These are phyloP conservation scores for Chlamydomonas eustigma DNA, from an alignment of 139 green algal species.

Conservation along the genomic window DNA sequence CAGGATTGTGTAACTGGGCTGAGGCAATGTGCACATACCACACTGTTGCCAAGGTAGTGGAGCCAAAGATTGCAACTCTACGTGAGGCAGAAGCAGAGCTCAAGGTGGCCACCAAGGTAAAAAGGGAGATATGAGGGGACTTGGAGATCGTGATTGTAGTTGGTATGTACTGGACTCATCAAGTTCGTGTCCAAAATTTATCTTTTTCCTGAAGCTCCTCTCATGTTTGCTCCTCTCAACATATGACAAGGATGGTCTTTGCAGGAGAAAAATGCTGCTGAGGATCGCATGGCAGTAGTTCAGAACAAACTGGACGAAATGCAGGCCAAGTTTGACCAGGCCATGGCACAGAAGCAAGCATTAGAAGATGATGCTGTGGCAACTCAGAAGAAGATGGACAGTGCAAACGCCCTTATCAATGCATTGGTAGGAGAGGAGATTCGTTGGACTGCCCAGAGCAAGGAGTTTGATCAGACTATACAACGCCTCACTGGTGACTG, in stretches of 20 bases:
- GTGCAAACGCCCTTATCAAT: conserved; percentile 79
- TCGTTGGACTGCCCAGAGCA: conserved; percentile 83
- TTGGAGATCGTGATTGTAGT: too few relatives aligned
- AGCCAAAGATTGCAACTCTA: conserved; percentile 91
- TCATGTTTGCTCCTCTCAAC: too few relatives aligned
- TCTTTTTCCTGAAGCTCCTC: too few relatives aligned
- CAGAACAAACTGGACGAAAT: conserved; percentile 89
- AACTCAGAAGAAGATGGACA: conserved; percentile 88
- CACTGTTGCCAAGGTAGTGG: conserved; percentile 81
- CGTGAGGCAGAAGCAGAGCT: conserved; percentile 80
- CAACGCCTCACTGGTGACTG: conserved; percentile 85
- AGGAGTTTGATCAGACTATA: conserved; percentile 82
- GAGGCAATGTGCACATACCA: conserved; percentile 94
- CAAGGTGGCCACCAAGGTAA: conserved; percentile 40
- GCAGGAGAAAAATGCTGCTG: conserved; percentile 84
- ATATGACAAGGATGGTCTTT: too few relatives aligned
- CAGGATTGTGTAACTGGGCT: conserved; percentile 91
- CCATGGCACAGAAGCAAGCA: conserved; percentile 86
- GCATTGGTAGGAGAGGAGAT: conserved; percentile 89
- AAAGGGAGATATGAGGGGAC: too few relatives aligned
- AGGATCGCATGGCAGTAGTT: conserved; percentile 84
- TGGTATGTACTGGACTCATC: too few relatives aligned
- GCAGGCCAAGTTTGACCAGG: conserved; percentile 87
- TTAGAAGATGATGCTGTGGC: conserved; percentile 84
- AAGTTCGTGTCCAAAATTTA: too few relatives aligned